Base-by-base conservation (phyloP, 352 stramenopile genomes). In the Plasmopara viticola region DNA sequence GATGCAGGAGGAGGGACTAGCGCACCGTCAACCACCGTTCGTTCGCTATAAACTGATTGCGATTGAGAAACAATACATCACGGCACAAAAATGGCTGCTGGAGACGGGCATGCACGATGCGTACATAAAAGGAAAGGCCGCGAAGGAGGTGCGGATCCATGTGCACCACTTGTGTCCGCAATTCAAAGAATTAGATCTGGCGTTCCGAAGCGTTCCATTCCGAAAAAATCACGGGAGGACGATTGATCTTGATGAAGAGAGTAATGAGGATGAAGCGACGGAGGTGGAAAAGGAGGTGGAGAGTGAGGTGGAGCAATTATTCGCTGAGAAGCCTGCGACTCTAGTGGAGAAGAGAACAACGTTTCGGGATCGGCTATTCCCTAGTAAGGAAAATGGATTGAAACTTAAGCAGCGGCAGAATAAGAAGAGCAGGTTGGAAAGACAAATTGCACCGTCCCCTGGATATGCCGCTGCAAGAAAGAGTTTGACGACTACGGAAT, bases 41-140 rank as follows among this genome's bases (percentile, higher is more conserved):
- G 56, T 78, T 35, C 55, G 58, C 15, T 61, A 61, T 42, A 74
- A 74, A 35, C 18, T 78, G 35, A 44, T 54, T 41, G 62, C 56
- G 2, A 57, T 74, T 0, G 65, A 72, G 41, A 74, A 78, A n/a
- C 50, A 72, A n/a, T 78, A 72, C 51, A 62, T 70, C 14, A 39
- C 31, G 9, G 64, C 65, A 10, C 64, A 65, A 29, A 53, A 70
- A 44, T 78, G 68, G 68, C 48, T 78, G 39, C 31, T 63, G 15
- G 63, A 72, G 44, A 72, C 66, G 6, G 65, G 65, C 12, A 62
- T 78, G 62, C 51, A 72, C 37, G 62, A 72, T 51, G 34, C 49
- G 0, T 69, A 51, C 17, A 35, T 67, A 45, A 43, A 47, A 13
- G 56, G 56, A 6, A 66, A 56, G 13, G 56, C 60, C 18, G 25